Evolutionary conservation across 2,329 filamentous ascomycete genomes (phyloP).

Genomic region (Colletotrichum sp.): DNA sequence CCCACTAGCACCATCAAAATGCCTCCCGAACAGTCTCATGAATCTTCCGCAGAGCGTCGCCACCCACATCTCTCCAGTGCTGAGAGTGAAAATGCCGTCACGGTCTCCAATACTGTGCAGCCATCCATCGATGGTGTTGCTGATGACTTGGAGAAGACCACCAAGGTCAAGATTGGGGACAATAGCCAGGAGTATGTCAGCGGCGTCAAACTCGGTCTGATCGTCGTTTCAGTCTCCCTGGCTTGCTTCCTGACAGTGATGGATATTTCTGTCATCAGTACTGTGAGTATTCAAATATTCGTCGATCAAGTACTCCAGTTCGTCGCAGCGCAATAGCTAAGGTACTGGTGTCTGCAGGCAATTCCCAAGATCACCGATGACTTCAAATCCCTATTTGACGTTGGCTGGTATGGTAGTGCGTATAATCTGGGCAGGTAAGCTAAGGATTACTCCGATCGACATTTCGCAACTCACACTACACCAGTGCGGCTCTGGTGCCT

Average conservation of each 20-base stretch:
- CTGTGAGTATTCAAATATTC: background rate
- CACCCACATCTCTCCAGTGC: background rate
- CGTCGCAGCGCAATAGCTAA: background rate
- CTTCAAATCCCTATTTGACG: background rate
- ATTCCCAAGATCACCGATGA: background rate
- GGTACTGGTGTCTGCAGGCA: rapidly evolving
- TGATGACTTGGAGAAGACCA: background rate
- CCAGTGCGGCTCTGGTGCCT: background rate
- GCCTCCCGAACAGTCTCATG: background rate
- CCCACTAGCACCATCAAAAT: background rate
- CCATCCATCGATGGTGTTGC: background rate
- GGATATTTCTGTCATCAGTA: background rate
- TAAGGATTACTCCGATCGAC: background rate
- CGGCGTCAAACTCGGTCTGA: background rate
- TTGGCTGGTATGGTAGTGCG: background rate
- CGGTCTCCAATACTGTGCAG: background rate
- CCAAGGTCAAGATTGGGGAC: rapidly evolving
- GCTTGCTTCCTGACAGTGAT: background rate
- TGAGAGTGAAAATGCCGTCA: background rate
- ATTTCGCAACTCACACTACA: background rate
- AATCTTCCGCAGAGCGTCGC: background rate
- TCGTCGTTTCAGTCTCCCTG: background rate
- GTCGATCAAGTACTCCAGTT: background rate
- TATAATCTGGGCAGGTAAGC: background rate
- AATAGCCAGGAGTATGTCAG: background rate